Evolutionary conservation across 129 eudicot genomes (phyloP).

Genomic region (Flaveria trinervia): DNA sequence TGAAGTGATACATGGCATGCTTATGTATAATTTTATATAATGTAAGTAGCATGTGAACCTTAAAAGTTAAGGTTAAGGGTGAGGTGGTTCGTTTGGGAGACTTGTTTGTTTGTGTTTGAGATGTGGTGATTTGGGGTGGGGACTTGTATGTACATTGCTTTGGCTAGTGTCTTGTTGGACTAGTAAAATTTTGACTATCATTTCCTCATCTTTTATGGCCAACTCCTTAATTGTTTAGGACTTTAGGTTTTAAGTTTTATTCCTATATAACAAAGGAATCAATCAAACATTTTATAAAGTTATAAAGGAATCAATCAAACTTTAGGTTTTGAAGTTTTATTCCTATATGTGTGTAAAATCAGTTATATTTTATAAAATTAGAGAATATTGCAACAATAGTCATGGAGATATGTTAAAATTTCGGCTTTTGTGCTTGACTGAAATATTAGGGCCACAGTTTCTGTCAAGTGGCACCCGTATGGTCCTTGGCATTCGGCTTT

Average conservation of each 20-base stretch:
- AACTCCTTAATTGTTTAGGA: not conserved
- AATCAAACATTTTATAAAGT: too few species aligned
- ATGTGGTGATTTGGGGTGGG: constrained; percentile 19
- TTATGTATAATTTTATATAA: constrained; percentile 20
- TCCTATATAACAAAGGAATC: too few species aligned
- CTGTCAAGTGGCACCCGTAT: too few species aligned
- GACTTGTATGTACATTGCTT: constrained; percentile 29
- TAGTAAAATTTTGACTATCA: constrained; percentile 32
- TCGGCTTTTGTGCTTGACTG: too few species aligned
- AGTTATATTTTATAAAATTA: too few species aligned
- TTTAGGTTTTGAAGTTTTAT: too few species aligned
- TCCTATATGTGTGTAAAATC: too few species aligned
- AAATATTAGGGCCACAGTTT: too few species aligned
- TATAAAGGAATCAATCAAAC: too few species aligned
- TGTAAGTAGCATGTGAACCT: constrained; percentile 29
- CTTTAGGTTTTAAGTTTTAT: not conserved
- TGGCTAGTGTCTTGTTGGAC: constrained; percentile 29
- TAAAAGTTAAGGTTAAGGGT: not conserved
- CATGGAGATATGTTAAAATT: too few species aligned
- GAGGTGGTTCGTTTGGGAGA: constrained; percentile 20
- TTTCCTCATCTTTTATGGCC: not conserved
- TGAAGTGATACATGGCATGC: constrained; percentile 15
- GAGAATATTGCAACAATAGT: too few species aligned
- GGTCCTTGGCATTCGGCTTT: too few species aligned
- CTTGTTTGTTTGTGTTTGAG: constrained; percentile 31